Percentiles rank a stretch among this genome's conserved stretches.
These are phyloP conservation scores for Dalbergia oliveri DNA, from an alignment of 306 rosid species.

Conservation along the genomic window DNA sequence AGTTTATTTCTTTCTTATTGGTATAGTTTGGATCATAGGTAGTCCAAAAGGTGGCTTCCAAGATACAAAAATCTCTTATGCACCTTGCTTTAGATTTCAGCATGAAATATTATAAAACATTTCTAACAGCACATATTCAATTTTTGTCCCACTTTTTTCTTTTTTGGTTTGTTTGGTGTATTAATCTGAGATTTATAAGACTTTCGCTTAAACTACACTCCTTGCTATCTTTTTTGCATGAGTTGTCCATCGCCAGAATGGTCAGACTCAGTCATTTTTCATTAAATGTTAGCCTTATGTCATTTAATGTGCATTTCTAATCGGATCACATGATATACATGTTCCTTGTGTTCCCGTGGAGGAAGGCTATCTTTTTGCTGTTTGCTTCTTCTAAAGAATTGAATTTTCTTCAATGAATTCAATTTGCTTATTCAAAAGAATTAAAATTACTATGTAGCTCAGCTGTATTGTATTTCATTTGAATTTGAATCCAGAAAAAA, in stretches of 20 bases:
- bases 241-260: background rate
- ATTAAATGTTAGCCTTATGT: background rate
- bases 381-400: background rate
- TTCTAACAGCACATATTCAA: background rate
- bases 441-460: background rate
- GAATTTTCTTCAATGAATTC: background rate
- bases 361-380: background rate
- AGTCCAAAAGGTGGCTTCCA: background rate
- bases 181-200: background rate
- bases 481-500: background rate
- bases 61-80: background rate
- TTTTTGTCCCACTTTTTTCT: background rate
- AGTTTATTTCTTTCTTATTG: background rate
- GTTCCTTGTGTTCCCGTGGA: constrained; percentile 27
- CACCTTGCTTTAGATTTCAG: background rate
- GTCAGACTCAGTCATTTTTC: background rate
- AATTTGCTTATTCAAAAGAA: background rate
- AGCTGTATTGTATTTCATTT: background rate
- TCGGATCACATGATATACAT: constrained; percentile 2
- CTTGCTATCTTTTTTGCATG: background rate
- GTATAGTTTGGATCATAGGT: background rate
- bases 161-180: background rate
- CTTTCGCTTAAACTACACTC: background rate
- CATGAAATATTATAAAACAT: background rate
- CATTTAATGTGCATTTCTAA: constrained; percentile 7